Base-by-base conservation (phyloP, 148 eudicot genomes). In the Rhododendron williamsianum region DNA sequence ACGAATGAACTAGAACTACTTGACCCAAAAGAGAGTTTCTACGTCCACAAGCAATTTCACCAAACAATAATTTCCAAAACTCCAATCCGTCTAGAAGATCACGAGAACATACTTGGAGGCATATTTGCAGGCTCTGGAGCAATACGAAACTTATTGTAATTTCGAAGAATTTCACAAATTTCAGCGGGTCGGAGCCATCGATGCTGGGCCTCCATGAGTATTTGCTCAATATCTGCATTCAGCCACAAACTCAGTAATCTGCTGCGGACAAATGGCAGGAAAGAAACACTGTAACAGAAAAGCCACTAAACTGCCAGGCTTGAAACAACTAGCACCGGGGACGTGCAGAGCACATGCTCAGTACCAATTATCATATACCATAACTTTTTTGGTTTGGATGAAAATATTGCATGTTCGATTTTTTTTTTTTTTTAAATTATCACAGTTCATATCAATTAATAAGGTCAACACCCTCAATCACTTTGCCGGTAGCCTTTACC, bases 131-230 rank as follows among this genome's bases (percentile, higher is more conserved):
- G 91, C 88, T 93, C 95, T 38, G 95, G 88, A 79, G 95, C 86
- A 87, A 95, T 90, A 41, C 84, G 87, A 86, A 92, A 93, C 46
- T 82, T 90, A 19, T 86, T 72, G 86, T 91, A 90, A 84, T 95
- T 95, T 79, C 83, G 90, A 82, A 95, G 93, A 78, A 95, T 95
- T 88, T 93, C 94, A 90, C 95, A 93, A 84, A 95, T 92, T 86
- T 95, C 98, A 72, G 93, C 92, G 51, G 98, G 96, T 0, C 94
- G 95, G 84, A 95, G 85, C 98, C 98, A 95, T 81, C 98, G 93
- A 86, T 90, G 92, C 82, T 92, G 95, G 73, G 96, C 96, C 88
- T 93, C 96, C 85, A 56, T 74, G 81, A 92, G 93, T 86, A 93
- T 87, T 86, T 92, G 94, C 82, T 89, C 91, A 84, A 95, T 91